Evolutionary conservation across 2,329 filamentous ascomycete species (phyloP), one percentile per base, ranked within the genome.

Genomic region (Verticillium longisporum): DNA sequence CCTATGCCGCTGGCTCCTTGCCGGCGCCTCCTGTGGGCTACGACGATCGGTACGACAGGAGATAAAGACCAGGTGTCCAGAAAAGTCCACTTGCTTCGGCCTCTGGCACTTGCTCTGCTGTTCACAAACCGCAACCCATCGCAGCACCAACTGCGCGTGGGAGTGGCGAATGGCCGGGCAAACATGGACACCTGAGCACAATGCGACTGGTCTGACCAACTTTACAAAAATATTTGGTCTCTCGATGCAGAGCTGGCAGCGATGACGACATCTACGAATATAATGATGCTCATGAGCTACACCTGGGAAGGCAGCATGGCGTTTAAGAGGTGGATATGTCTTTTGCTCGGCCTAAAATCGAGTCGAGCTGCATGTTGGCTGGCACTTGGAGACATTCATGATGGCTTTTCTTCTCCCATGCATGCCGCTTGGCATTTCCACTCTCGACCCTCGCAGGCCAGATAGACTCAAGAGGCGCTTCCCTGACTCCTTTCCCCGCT

Each of bases 1-100:
- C 80, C 3, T 82, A 82, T 66, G 69, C 74, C 54, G 70, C 72
- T 56, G 68, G 74, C 54, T 68, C 66, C 21, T 65, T 83, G 58
- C 77, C 80, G 50, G 74, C 78, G 7, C 75, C 76, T 63, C 73
- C 76, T 61, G 66, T 73, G 59, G 74, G 71, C 10, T 71, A 73
- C 60, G 71, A 72, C 63, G 72, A 55, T 31, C 31, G 33, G 26
- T 36, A 59, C 45, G 57, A 73, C 63, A 73, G 73, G 69, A 73
- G 72, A 66, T 77, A 69, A 68, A 64, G 57, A 55, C 60, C 55
- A 56, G 13, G 14, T 50, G 45, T 15, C 18, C 7, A 50, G 18
- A 26, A 9, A 26, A 26, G 18, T 6, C 9, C 6, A 10, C 45
- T 11, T 6, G 45, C 11, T 11, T 11, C 21, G 45, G 3, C 10